Evolutionary conservation across 495 filamentous ascomycete genomes (phyloP).

Genomic region (Usnea hakonensis): DNA sequence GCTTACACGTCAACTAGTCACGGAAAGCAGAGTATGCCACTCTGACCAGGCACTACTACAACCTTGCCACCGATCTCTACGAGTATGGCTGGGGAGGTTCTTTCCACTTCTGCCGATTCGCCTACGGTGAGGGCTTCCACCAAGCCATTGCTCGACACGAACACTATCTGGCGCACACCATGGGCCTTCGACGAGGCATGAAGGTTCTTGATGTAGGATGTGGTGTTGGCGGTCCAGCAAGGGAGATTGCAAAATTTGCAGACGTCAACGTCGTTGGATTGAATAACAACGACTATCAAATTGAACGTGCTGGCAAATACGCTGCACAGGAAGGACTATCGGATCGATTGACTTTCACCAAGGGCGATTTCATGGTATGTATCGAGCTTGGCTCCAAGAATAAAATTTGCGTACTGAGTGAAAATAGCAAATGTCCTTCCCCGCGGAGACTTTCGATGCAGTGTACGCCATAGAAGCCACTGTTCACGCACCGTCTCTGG

Average conservation of each 20-base stretch:
- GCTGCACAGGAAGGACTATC: slow-evolving; percentile 72
- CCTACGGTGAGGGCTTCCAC: slow-evolving; percentile 76
- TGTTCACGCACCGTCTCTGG: slow-evolving; percentile 89
- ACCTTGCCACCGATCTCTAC: slow-evolving; percentile 94
- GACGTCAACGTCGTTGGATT: slow-evolving; percentile 82
- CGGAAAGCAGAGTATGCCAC: slow-evolving; percentile 89
- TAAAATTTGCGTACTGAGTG: background rate
- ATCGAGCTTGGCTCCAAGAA: background rate
- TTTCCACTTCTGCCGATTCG: slow-evolving; percentile 98
- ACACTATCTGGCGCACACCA: slow-evolving; percentile 91
- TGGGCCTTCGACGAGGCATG: slow-evolving; percentile 79
- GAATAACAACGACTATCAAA: slow-evolving; percentile 99
- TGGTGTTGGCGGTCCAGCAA: slow-evolving; percentile 93
- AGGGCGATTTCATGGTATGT: slow-evolving; percentile 93
- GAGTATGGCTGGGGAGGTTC: slow-evolving; percentile 93
- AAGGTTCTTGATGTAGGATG: slow-evolving; percentile 94
- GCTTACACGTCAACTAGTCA: slow-evolving; percentile 40
- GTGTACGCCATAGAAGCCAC: slow-evolving; percentile 99
- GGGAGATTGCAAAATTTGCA: slow-evolving; percentile 94
- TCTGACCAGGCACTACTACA: slow-evolving; percentile 96
- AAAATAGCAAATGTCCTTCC: slow-evolving; percentile 92
- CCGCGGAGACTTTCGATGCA: slow-evolving; percentile 82
- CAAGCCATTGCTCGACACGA: slow-evolving; percentile 96
- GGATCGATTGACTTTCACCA: slow-evolving; percentile 77
- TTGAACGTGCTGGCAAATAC: slow-evolving; percentile 84